phyloP scores from a whole-genome alignment of 164 flowering plant species.

The Sextonia rubra region DNA sequence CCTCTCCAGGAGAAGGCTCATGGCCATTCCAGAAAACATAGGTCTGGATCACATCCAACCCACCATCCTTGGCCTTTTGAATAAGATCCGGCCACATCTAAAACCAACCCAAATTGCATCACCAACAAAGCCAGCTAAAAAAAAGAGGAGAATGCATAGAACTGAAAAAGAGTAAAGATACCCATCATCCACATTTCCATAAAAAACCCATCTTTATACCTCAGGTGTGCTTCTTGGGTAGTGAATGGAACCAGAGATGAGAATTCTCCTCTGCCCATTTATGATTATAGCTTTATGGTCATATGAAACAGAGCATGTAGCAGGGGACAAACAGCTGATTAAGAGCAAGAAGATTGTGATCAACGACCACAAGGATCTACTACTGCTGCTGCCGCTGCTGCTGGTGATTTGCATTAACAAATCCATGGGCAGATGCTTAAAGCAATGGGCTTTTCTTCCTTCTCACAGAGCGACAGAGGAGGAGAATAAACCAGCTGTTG shows the following conservation, averaged over 20 bases:
- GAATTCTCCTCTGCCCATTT: slow-evolving; percentile 67
- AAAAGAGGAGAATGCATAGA: neutral
- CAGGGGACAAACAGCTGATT: slow-evolving; percentile 20
- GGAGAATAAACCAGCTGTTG: slow-evolving; percentile 6
- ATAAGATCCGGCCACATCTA: slow-evolving; percentile 92
- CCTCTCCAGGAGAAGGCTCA: slow-evolving; percentile 73
- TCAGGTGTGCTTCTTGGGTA: slow-evolving; percentile 91
- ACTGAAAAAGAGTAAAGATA: slow-evolving; percentile 14
- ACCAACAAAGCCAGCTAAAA: neutral
- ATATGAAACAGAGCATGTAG: slow-evolving; percentile 57
- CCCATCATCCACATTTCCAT: slow-evolving; percentile 20
- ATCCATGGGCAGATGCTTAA: slow-evolving; percentile 8
- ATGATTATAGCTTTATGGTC: slow-evolving; percentile 61
- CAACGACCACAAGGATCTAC: slow-evolving; percentile 3
- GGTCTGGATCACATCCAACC: slow-evolving; percentile 75
- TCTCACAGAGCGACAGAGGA: neutral
- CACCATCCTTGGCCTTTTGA: slow-evolving; percentile 81
- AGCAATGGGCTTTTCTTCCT: slow-evolving; percentile 1
- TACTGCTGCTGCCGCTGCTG: neutral
- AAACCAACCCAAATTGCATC: slow-evolving; percentile 4
- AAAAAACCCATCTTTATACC: slow-evolving; percentile 32
- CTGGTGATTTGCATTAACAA: neutral
- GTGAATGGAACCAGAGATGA: slow-evolving; percentile 86
- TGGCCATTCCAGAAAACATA: slow-evolving; percentile 90
- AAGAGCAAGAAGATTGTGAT: neutral